Conservation (phyloP, 2,329 filamentous ascomycete species). For the Ophiognomonia clavigignenti-juglandacearum region DNA sequence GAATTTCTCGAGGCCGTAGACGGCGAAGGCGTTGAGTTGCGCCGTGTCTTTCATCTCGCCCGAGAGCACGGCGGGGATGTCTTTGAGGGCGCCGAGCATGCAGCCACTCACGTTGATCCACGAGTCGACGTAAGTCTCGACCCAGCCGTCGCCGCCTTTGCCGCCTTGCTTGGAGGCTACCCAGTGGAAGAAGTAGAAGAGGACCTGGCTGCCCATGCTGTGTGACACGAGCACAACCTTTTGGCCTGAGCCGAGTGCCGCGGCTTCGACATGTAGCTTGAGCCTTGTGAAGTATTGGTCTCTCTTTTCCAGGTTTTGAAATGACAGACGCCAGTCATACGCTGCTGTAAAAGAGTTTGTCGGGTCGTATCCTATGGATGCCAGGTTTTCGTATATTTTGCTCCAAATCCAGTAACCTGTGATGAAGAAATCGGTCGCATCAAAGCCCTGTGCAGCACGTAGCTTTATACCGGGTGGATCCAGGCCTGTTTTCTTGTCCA, state of each 20-base stretch:
- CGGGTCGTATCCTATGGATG: slow-evolving; percentile 93
- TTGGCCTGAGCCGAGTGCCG: slow-evolving; percentile 63
- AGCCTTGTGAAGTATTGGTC: slow-evolving; percentile 93
- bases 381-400: slow-evolving; percentile 95
- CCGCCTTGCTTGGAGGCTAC: slow-evolving; percentile 77
- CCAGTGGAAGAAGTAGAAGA: slow-evolving; percentile 76
- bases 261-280: slow-evolving; percentile 86
- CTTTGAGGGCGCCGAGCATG: slow-evolving; percentile 94
- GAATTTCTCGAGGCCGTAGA: slow-evolving; percentile 96
- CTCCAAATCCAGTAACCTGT: slow-evolving; percentile 98
- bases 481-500: slow-evolving; percentile 85
- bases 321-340: slow-evolving; percentile 91
- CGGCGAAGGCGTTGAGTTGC: slow-evolving; percentile 91
- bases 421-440: slow-evolving; percentile 94
- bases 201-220: slow-evolving; percentile 95
- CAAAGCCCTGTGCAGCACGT: slow-evolving; percentile 90
- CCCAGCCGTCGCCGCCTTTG: slow-evolving; percentile 79
- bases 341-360: slow-evolving; percentile 65
- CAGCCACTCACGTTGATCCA: slow-evolving; percentile 99
- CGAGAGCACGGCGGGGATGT: slow-evolving; percentile 81
- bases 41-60: slow-evolving; percentile 99
- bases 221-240: slow-evolving; percentile 88
- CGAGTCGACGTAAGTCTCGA: slow-evolving; percentile 81
- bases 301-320: slow-evolving; percentile 79
- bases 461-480: slow-evolving; percentile 89